Conservation (phyloP, 2,329 filamentous ascomycete species). For the Tolypocladium tropicale region DNA sequence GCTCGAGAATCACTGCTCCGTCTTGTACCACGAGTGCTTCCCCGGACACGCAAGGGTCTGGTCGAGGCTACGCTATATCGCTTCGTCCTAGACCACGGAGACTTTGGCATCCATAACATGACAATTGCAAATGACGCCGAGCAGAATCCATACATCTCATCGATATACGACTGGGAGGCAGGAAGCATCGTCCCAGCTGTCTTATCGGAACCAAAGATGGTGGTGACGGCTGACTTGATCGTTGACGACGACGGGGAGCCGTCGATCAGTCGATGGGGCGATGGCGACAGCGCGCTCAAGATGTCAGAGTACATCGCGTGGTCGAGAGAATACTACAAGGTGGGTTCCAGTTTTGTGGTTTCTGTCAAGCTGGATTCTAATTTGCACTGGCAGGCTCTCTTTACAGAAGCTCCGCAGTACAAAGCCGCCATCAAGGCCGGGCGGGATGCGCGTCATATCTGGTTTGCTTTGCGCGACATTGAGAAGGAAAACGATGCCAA, state of each 20-base stretch:
- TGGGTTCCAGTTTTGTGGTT: slow-evolving; percentile 4
- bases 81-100: slow-evolving; percentile 22
- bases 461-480: slow-evolving; percentile 12
- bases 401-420: neutral
- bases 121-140: slow-evolving; percentile 3
- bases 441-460: slow-evolving; percentile 16
- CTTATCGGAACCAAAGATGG: slow-evolving; percentile 12
- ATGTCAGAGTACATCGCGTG: slow-evolving; percentile 9
- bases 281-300: slow-evolving; percentile 6
- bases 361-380: neutral
- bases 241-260: slow-evolving; percentile 11
- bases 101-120: slow-evolving; percentile 23
- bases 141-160: slow-evolving; percentile 12
- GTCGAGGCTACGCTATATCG: slow-evolving; percentile 12
- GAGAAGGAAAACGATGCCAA: neutral
- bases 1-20: slow-evolving; percentile 16
- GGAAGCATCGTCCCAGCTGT: slow-evolving; percentile 18
- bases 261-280: slow-evolving; percentile 9
- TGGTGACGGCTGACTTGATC: slow-evolving; percentile 6
- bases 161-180: slow-evolving; percentile 20
- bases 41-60: neutral
- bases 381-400: slow-evolving; percentile 1
- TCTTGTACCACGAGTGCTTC: slow-evolving; percentile 13
- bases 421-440: slow-evolving; percentile 11
- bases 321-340: slow-evolving; percentile 15